Evolutionary conservation across 345 rosid species (phyloP).

Genomic region (Rhodomyrtus tomentosa): DNA sequence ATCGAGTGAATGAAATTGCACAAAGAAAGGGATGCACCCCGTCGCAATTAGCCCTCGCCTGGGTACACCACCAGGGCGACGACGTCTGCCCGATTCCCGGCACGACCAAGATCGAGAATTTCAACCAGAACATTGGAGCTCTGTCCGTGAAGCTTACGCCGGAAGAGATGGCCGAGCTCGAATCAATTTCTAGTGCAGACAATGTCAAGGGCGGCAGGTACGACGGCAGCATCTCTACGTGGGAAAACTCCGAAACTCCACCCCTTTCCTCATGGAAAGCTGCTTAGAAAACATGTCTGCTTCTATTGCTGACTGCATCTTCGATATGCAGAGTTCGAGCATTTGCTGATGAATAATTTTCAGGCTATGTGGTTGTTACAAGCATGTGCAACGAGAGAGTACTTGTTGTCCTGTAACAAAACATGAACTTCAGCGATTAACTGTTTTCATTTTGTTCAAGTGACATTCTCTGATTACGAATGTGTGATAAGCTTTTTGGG

Average conservation of each 20-base stretch:
- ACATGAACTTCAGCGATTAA: background rate
- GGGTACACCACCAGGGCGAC: constrained; percentile 3
- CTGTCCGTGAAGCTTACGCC: constrained; percentile 42
- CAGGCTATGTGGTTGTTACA: background rate
- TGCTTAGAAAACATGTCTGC: background rate
- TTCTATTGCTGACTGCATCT: background rate
- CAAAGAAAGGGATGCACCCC: constrained; percentile 6
- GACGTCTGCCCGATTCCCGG: background rate
- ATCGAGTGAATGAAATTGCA: constrained; percentile 3
- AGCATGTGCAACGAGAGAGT: background rate
- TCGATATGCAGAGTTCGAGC: background rate
- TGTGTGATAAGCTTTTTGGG: too few relatives aligned
- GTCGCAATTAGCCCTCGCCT: constrained; percentile 5
- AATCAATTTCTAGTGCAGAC: constrained; percentile 28
- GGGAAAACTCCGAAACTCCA: constrained; percentile 37
- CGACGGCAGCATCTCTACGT: constrained; percentile 1
- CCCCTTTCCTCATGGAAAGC: constrained; percentile 42
- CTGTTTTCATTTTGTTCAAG: too few relatives aligned
- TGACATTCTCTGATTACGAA: too few relatives aligned
- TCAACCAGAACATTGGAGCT: constrained; percentile 15
- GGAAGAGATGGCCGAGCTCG: constrained; percentile 50
- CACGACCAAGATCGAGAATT: constrained; percentile 2
- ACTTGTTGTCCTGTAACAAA: background rate
- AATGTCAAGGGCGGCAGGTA: constrained; percentile 40
- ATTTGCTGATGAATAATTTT: background rate